Conservation (phyloP, 805 yeast species). For the Wickerhamomyces silvicola region DNA sequence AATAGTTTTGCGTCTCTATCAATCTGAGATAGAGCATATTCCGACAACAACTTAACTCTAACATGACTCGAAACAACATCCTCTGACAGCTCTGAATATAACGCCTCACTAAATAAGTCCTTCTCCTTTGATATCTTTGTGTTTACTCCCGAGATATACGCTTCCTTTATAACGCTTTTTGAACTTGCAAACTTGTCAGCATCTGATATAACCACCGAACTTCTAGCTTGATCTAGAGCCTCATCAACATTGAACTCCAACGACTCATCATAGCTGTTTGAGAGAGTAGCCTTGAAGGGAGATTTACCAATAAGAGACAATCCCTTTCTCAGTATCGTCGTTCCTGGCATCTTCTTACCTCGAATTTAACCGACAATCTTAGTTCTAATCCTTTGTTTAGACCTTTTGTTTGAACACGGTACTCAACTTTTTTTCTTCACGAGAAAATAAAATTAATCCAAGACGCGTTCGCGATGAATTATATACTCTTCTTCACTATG, state of each 20-base stretch:
- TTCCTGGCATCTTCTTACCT: neutral
- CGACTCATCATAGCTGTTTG: slow-evolving; percentile 4
- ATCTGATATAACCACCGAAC: slow-evolving; percentile 8
- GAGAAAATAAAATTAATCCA: neutral
- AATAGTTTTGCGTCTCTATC: slow-evolving; percentile 7
- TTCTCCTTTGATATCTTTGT: slow-evolving; percentile 1
- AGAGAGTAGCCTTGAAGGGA: slow-evolving; percentile 17
- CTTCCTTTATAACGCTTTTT: neutral
- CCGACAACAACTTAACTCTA: slow-evolving; percentile 16
- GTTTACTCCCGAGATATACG: slow-evolving; percentile 5
- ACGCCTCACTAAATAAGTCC: slow-evolving; percentile 5
- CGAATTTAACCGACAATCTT: neutral
- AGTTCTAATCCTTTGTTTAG: neutral
- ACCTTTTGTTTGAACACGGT: neutral
- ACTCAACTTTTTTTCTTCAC: neutral
- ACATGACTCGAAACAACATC: slow-evolving; percentile 10
- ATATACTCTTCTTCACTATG: slow-evolving; percentile 1
- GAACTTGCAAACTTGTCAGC: slow-evolving; percentile 6
- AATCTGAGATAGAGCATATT: slow-evolving; percentile 15
- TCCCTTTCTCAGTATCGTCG: slow-evolving; percentile 4
- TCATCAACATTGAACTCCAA: slow-evolving; percentile 2
- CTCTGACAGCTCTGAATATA: slow-evolving; percentile 10
- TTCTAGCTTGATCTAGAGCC: slow-evolving; percentile 6
- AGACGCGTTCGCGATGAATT: slow-evolving; percentile 1
- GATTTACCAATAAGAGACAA: slow-evolving; percentile 9